A percentile compares a stretch with the other conserved stretches of the same genome.
Conservation (phyloP, 2,329 filamentous ascomycete genomes). For the Tolypocladium tundrense region DNA sequence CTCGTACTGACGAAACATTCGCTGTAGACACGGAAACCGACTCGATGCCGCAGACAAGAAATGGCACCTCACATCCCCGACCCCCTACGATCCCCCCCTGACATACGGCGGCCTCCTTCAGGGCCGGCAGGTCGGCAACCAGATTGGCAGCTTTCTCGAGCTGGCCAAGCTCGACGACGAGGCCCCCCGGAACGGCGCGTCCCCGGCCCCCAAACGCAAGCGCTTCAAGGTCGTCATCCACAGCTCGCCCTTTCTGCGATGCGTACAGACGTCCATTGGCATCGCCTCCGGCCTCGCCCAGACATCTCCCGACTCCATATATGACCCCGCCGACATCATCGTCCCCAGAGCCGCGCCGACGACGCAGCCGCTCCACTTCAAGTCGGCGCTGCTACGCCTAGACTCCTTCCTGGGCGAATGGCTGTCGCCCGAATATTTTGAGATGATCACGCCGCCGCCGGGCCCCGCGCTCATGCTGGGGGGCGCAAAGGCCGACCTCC, state of each 20-base stretch:
- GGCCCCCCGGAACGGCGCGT: conserved; percentile 12
- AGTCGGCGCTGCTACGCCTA: conserved; percentile 61
- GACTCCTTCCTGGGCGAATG: conserved; percentile 95
- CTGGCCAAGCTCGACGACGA: conserved; percentile 38
- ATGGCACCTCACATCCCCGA: conserved; percentile 88
- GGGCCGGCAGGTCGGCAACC: conserved; percentile 66
- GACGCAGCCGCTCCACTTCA: conserved; percentile 22
- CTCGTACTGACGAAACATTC: neutral
- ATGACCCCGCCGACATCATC: conserved; percentile 22
- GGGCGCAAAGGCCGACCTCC: conserved; percentile 75
- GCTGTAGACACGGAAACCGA: conserved; percentile 70
- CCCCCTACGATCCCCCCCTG: conserved; percentile 89
- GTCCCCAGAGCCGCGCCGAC: conserved; percentile 19
- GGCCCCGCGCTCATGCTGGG: conserved; percentile 79
- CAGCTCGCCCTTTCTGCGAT: conserved; percentile 87
- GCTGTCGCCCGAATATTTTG: conserved; percentile 88
- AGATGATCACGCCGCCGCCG: conserved; percentile 82
- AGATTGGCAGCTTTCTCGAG: conserved; percentile 65
- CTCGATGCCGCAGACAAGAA: conserved; percentile 90
- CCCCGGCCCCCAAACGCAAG: conserved; percentile 30
- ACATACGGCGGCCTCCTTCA: conserved; percentile 94
- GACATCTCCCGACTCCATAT: conserved; percentile 20
- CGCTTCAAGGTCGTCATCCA: conserved; percentile 78
- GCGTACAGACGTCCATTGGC: conserved; percentile 82
- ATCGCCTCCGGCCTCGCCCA: conserved; percentile 78